Evolutionary conservation across 23 red algal species (phyloP).

Genomic region (Gracilariopsis chorda): DNA sequence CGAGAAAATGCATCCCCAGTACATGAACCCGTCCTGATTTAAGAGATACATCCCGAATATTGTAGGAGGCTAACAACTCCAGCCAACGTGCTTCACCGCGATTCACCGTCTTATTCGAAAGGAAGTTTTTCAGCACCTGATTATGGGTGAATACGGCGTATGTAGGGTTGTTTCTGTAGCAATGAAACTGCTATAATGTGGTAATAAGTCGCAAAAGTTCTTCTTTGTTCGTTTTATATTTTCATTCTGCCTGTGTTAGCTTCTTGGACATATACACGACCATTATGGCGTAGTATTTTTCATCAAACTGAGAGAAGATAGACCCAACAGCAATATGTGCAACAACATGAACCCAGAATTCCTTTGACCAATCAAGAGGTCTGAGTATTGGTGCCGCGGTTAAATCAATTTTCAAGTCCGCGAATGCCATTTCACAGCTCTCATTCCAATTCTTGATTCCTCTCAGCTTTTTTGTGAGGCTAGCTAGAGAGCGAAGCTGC

Average conservation of each 20-base stretch:
- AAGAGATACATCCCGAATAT: background rate
- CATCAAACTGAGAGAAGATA: background rate
- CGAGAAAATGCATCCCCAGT: background rate
- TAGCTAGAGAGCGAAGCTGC: background rate
- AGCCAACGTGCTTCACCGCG: background rate
- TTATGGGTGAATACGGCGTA: conserved; percentile 13
- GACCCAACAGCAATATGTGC: background rate
- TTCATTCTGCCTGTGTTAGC: too few species aligned
- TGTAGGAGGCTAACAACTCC: background rate
- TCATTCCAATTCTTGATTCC: conserved; percentile 14
- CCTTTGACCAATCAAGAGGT: background rate
- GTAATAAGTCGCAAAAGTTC: too few species aligned
- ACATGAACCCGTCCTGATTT: background rate
- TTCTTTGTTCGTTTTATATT: too few species aligned
- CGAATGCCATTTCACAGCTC: background rate
- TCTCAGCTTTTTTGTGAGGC: background rate
- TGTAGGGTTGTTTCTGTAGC: background rate
- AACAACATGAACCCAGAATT: background rate
- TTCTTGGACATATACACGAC: too few species aligned
- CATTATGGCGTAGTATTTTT: too few species aligned
- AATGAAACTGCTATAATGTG: background rate
- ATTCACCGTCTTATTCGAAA: background rate
- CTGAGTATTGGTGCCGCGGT: background rate
- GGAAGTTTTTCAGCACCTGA: background rate
- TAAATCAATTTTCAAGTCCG: background rate